Evolutionary conservation across 75 land plant genomes (phyloP), one percentile per base, ranked within the genome.

Genomic region (Sequoiadendron giganteum): DNA sequence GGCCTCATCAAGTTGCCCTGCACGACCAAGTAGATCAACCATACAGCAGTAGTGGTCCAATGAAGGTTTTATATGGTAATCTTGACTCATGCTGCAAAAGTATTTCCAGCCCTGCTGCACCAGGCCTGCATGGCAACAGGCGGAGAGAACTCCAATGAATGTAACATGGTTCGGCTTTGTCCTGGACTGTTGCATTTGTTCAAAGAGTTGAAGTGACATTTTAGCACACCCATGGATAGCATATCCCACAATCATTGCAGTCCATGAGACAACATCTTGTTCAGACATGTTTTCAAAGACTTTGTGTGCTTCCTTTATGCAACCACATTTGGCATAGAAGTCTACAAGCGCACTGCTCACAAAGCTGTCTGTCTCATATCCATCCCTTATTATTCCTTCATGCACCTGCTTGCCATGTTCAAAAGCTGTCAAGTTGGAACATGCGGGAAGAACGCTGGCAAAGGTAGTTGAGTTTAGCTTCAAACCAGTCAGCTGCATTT

Each of bases 301-400:
- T 47, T 34, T 32, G 16, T 89, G 85, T 38, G 97, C 94, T 86
- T 92, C 92, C 36, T 39, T 68, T 89, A 91, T 90, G 58, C 86
- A 85, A 70, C 92, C 91, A 84, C 89, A 91, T 34, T 92, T 94
- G 15, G 90, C 91, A 86, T 96, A 94, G 91, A 95, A 91, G 92
- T 91, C 86, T 9, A 95, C 87, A 79, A 95, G 87, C 30, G 92
- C 89, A 90, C 91, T 95, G 14, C 88, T 89, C 43, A 95, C 87
- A 48, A 92, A 19, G 65, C 90, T 73, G 86, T 93, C 88, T 0
- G 85, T 84, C 25, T 88, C 83, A 3, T 90, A 83, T 6, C 96
- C 94, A 15, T 14, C 16, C 28, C 72, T 19, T 14, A 92, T 87
- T 16, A 87, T 78, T 49, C 89, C 85, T 16, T 87, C 91, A 86